phyloP scores from a whole-genome alignment of 768 basidiomycete genomes.

The Mycena filopes region DNA sequence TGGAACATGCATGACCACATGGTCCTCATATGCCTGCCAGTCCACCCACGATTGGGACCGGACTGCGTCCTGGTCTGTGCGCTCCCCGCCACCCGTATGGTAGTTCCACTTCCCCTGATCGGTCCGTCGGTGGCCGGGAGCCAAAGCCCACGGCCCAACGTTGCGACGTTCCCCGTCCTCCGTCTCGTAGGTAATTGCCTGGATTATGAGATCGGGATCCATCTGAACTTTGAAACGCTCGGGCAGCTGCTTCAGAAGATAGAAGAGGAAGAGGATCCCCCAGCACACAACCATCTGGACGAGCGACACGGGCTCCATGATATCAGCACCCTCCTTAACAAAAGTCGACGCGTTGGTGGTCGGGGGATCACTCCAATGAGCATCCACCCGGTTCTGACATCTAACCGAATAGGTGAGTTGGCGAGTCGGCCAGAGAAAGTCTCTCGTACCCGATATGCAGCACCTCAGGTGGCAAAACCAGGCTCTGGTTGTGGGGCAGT shows the following conservation, averaged over 20 bases:
- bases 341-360: slow-evolving; percentile 8
- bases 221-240: background rate
- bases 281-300: background rate
- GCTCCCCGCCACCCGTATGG: background rate
- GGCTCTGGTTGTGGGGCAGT: slow-evolving; percentile 6
- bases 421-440: background rate
- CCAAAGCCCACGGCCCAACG: slow-evolving; percentile 8
- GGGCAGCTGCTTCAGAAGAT: slow-evolving; percentile 6
- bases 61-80: background rate
- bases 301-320: background rate
- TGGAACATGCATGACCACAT: background rate
- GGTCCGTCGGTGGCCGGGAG: slow-evolving; percentile 1
- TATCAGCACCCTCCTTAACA: background rate
- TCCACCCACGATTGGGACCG: background rate
- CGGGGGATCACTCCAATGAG: too few species aligned
- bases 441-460: background rate
- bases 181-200: background rate
- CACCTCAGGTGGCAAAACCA: slow-evolving; percentile 7
- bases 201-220: slow-evolving; percentile 9
- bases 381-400: background rate
- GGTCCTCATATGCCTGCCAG: background rate
- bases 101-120: background rate
- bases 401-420: too few species aligned
- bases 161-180: background rate
- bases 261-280: background rate